Conservation (phyloP, 495 filamentous ascomycete species). For the Penicillium goetzii region DNA sequence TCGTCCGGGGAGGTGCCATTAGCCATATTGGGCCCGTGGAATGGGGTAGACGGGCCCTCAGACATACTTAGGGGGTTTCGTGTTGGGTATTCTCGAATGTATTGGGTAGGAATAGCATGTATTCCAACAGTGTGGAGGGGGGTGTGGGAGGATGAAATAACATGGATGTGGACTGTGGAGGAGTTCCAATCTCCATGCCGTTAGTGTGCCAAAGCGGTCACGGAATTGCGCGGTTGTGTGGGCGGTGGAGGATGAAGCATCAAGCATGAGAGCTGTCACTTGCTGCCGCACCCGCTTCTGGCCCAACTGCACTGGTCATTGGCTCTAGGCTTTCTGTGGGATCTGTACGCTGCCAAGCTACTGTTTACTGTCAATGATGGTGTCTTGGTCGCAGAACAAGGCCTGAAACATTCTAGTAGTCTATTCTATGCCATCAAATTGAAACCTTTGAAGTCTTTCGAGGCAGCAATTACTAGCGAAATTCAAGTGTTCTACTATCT, state of each 20-base stretch:
- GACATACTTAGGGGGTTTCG: background rate
- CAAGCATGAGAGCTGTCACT: background rate
- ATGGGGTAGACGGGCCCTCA: background rate
- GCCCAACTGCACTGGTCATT: background rate
- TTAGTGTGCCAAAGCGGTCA: background rate
- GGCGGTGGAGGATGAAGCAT: background rate
- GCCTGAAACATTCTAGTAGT: too few relatives aligned
- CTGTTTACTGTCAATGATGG: background rate
- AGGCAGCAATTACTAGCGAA: too few relatives aligned
- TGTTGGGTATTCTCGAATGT: background rate
- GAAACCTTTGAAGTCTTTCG: too few relatives aligned
- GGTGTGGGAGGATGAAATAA: background rate
- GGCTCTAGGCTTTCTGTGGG: too few relatives aligned
- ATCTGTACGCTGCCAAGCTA: too few relatives aligned
- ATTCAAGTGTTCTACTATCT: too few relatives aligned
- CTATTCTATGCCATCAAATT: too few relatives aligned
- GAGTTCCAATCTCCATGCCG: background rate
- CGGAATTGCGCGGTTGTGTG: background rate
- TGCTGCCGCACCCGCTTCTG: background rate
- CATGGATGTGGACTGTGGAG: background rate
- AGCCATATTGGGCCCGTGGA: background rate
- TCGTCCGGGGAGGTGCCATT: background rate
- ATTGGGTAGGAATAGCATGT: background rate
- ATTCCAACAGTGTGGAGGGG: background rate
- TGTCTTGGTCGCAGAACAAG: too few relatives aligned